Percentiles rank a stretch among this genome's conserved stretches.
These are phyloP conservation scores for Leishmania tarentolae DNA, from an alignment of 208 protist species.

Conservation along the genomic window DNA sequence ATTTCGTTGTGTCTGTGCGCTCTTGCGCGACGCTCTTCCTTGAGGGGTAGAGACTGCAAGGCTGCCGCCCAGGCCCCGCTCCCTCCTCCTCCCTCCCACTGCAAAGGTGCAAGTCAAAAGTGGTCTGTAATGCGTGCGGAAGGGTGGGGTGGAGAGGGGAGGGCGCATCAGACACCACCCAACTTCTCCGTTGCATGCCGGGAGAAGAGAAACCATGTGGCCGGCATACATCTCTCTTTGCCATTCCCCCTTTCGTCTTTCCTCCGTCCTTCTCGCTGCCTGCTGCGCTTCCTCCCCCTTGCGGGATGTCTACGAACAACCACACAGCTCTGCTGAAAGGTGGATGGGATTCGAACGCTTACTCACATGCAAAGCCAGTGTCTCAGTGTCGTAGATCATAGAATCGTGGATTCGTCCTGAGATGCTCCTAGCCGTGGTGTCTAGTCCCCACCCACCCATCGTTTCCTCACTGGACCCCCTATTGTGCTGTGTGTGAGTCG, in stretches of 20 bases:
- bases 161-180: neutral
- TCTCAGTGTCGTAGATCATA: neutral
- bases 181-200: neutral
- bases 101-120: no score
- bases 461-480: neutral
- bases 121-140: no score
- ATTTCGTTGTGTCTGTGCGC: neutral
- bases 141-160: neutral
- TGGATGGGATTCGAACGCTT: neutral
- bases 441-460: neutral
- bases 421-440: neutral
- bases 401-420: neutral
- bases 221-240: neutral
- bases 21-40: neutral
- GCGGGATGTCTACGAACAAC: neutral
- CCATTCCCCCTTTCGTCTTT: neutral
- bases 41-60: neutral
- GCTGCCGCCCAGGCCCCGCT: neutral
- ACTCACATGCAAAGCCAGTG: neutral
- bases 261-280: neutral
- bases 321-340: neutral
- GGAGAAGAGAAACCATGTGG: neutral
- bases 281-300: neutral
- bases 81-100: no score
- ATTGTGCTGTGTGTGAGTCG: neutral